These are phyloP conservation scores for Trifolium dubium DNA, from an alignment of 306 rosid genomes.

Conservation along the genomic window DNA sequence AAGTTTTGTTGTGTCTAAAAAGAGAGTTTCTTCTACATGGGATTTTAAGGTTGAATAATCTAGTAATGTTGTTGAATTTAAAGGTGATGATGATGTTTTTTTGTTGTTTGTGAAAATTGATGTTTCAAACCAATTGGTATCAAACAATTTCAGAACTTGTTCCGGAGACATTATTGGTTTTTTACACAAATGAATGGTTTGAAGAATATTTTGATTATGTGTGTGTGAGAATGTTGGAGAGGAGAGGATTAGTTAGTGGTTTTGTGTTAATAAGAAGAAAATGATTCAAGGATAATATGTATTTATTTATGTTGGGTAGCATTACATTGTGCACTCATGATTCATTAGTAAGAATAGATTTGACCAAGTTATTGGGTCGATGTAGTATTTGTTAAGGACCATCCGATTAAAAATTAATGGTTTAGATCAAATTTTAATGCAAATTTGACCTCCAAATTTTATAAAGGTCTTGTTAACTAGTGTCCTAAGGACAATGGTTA, in stretches of 20 bases:
- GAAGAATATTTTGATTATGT: background rate
- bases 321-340: slow-evolving; percentile 8
- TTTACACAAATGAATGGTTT: slow-evolving; percentile 18
- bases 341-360: no score
- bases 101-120: slow-evolving; percentile 43
- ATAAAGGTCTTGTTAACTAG: no score
- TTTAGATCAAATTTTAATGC: no score
- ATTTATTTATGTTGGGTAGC: slow-evolving; percentile 16
- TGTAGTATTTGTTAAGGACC: no score
- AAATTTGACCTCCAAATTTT: no score
- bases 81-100: slow-evolving; percentile 34
- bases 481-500: no score
- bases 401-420: no score
- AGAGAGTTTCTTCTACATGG: background rate
- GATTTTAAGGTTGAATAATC: slow-evolving; percentile 17
- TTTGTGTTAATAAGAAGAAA: background rate
- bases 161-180: slow-evolving; percentile 59
- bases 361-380: no score
- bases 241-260: background rate
- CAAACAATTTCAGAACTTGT: slow-evolving; percentile 61
- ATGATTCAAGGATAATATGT: background rate
- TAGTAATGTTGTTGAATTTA: slow-evolving; percentile 28
- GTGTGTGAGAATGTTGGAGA: background rate
- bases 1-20: slow-evolving; percentile 35
- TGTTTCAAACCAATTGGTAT: slow-evolving; percentile 62